Percentiles rank a stretch among this genome's conserved stretches.
phyloP scores from a whole-genome alignment of 352 stramenopile species.

The Pythium rhizo-oryzae region DNA sequence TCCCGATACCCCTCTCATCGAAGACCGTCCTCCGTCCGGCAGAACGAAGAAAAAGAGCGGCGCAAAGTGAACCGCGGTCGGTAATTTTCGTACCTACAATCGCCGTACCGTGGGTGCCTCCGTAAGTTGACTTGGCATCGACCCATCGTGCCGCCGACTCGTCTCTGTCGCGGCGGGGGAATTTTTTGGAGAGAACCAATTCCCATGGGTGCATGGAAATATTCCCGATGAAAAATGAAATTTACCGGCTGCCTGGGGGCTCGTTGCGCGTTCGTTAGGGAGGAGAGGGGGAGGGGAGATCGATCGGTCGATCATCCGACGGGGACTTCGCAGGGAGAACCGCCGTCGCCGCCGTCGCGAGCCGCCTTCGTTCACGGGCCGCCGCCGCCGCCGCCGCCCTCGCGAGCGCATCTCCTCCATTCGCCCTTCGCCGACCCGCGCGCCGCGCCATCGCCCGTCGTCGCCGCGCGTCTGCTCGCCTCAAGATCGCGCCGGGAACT shows the following conservation, averaged over 20 bases:
- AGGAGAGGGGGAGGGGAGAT: conserved; percentile 8
- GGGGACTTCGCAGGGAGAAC: conserved; percentile 14
- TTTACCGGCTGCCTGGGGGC: background rate
- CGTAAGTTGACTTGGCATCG: conserved; percentile 3
- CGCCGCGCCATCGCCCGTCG: background rate
- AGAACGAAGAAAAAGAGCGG: background rate
- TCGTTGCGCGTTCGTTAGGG: conserved; percentile 5
- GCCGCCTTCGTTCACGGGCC: too few species aligned
- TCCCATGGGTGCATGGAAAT: background rate
- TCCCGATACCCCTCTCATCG: too few species aligned
- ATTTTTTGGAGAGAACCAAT: background rate
- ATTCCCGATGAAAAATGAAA: background rate
- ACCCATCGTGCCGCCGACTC: background rate
- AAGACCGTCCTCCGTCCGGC: too few species aligned
- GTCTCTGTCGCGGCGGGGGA: background rate
- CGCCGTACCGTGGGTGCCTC: conserved; percentile 3
- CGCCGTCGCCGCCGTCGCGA: background rate
- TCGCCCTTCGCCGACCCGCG: background rate
- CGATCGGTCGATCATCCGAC: conserved; percentile 5
- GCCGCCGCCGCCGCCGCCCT: background rate
- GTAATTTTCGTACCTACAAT: background rate
- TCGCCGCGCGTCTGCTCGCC: background rate
- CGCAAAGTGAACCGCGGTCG: background rate
- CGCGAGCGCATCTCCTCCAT: background rate
- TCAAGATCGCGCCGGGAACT: conserved; percentile 1